Evolutionary conservation across 768 basidiomycete genomes (phyloP).

Genomic region (Phanerochaete sordida): DNA sequence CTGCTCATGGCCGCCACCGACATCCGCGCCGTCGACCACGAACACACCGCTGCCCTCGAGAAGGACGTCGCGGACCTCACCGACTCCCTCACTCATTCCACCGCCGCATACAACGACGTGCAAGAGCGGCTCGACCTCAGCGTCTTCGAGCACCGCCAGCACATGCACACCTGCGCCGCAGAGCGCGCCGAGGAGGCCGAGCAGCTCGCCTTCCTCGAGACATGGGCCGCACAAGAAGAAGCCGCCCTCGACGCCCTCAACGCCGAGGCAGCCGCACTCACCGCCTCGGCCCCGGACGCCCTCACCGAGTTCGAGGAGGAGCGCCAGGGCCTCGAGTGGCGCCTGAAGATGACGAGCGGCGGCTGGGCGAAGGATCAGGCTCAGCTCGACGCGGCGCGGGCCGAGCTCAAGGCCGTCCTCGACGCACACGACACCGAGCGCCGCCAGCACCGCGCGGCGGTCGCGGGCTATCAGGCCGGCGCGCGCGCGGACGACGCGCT

Average conservation of each 20-base stretch:
- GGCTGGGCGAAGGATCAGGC: not conserved
- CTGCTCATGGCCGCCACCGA: not conserved
- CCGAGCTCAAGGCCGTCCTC: not conserved
- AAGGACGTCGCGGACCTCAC: not conserved
- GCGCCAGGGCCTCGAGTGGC: not conserved
- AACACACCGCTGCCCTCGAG: not conserved
- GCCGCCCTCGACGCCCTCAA: not conserved
- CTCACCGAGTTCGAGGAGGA: not conserved
- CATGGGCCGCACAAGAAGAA: not conserved
- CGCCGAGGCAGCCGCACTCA: not conserved
- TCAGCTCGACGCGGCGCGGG: not conserved
- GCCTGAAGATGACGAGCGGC: not conserved
- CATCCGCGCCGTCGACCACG: not conserved
- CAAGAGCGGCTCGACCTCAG: not conserved
- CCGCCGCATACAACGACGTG: not conserved
- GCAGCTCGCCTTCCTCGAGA: not conserved
- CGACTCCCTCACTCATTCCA: not conserved
- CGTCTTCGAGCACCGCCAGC: not conserved
- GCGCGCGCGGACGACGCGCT: not conserved
- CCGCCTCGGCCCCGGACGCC: not conserved
- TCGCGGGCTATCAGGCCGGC: not conserved
- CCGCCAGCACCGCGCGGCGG: not conserved
- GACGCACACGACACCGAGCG: not conserved
- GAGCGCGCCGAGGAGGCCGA: not conserved
- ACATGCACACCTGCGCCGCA: not conserved